Evolutionary conservation across 1,284 basidiomycete species (phyloP).

Genomic region (Moesziomyces sp.): DNA sequence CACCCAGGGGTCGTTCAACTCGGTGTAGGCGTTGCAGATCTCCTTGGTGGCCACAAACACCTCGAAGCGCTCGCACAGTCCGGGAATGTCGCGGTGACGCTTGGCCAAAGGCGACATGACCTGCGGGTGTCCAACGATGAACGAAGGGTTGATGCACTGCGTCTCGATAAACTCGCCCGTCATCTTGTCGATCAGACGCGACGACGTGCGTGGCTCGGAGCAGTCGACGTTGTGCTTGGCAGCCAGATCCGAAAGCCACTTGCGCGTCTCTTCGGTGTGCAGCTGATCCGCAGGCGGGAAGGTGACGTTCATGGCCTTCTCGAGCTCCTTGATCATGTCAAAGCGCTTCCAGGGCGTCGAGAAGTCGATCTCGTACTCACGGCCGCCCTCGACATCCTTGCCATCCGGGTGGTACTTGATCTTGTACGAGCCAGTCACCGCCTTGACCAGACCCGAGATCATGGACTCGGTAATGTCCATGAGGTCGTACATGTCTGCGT

Average conservation of each 20-base stretch:
- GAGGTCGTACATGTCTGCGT: constrained; percentile 98
- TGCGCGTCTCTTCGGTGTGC: constrained; percentile 87
- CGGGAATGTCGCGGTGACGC: constrained; percentile 69
- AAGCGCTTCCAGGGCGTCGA: constrained; percentile 97
- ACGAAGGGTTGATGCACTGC: constrained; percentile 93
- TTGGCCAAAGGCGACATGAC: constrained; percentile 96
- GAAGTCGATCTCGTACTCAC: constrained; percentile 86
- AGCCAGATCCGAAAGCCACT: constrained; percentile 86
- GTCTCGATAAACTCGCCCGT: constrained; percentile 98
- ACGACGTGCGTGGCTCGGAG: constrained; percentile 91
- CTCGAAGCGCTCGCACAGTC: constrained; percentile 98
- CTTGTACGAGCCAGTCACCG: constrained; percentile 84
- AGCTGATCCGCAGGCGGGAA: constrained; percentile 93
- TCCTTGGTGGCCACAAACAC: constrained; percentile 98
- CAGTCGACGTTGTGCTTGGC: constrained; percentile 92
- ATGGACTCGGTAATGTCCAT: constrained; percentile 97
- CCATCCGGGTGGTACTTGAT: constrained; percentile 92
- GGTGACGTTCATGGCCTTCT: constrained; percentile 89
- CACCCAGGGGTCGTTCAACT: constrained; percentile 78
- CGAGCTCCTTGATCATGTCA: constrained; percentile 94
- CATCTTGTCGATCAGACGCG: constrained; percentile 95
- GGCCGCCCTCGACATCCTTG: constrained; percentile 75
- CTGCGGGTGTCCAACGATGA: constrained; percentile 96
- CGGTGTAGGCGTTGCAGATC: constrained; percentile 79
- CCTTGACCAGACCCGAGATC: constrained; percentile 91